Conservation (phyloP, 2,329 filamentous ascomycete species). For the Pseudocercospora cruenta region DNA sequence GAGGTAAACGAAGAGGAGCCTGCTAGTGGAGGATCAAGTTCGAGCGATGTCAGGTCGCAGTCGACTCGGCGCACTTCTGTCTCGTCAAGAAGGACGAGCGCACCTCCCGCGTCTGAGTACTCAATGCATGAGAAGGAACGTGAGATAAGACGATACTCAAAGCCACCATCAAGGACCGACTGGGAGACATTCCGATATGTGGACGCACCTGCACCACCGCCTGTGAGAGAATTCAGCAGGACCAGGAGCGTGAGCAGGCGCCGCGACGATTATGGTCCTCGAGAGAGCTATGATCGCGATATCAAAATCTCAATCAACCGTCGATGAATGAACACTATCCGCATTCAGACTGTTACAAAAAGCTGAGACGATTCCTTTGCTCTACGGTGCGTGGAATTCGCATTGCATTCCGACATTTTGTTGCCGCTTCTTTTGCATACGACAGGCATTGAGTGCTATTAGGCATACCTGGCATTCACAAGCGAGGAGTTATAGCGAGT, state of each 20-base stretch:
- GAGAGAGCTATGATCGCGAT: slow-evolving; percentile 15
- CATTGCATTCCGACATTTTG: background rate
- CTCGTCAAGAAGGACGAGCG: slow-evolving; percentile 4
- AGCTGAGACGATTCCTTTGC: background rate
- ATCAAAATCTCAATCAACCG: slow-evolving; percentile 19
- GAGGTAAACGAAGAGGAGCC: slow-evolving; percentile 44
- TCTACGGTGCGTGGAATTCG: background rate
- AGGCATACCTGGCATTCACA: background rate
- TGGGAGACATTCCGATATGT: slow-evolving; percentile 55
- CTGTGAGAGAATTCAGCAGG: slow-evolving; percentile 14
- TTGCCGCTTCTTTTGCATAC: background rate
- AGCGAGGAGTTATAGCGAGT: slow-evolving; percentile 4
- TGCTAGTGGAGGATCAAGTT: slow-evolving; percentile 20
- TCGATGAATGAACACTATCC: background rate
- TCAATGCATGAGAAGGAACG: slow-evolving; percentile 50
- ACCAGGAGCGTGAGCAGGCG: slow-evolving; percentile 32
- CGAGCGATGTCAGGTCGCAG: slow-evolving; percentile 17
- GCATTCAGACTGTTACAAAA: background rate
- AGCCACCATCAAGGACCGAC: slow-evolving; percentile 35
- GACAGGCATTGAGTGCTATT: slow-evolving; percentile 4
- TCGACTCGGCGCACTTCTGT: slow-evolving; percentile 11
- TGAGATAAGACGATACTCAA: slow-evolving; percentile 46
- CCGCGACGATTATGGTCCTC: slow-evolving; percentile 23
- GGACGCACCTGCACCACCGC: slow-evolving; percentile 37
- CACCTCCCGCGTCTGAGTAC: slow-evolving; percentile 38